Conservation (phyloP, 129 eudicot genomes). For the Tagetes erecta region DNA sequence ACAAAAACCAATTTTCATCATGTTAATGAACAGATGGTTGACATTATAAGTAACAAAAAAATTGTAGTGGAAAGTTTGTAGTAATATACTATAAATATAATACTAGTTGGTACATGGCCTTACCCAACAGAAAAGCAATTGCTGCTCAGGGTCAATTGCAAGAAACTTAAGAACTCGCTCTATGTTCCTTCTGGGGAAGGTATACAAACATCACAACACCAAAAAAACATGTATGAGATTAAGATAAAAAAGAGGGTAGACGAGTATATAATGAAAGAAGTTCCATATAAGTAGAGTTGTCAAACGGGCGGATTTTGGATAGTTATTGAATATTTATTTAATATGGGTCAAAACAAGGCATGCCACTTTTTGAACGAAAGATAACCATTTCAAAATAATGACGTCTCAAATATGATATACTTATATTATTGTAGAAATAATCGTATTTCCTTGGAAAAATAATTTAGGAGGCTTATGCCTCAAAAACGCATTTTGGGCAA, state of each 20-base stretch:
- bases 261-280: conserved; percentile 2
- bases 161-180: conserved; percentile 65
- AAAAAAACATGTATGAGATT: conserved; percentile 16
- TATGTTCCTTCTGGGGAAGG: conserved; percentile 62
- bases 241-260: neutral
- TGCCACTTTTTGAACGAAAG: neutral
- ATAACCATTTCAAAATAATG: neutral
- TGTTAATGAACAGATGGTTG: conserved; percentile 3
- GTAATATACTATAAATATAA: neutral
- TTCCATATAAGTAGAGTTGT: conserved; percentile 4
- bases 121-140: conserved; percentile 83
- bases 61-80: neutral
- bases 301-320: neutral
- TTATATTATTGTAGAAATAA: neutral
- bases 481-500: neutral
- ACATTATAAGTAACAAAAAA: conserved; percentile 2
- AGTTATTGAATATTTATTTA: neutral
- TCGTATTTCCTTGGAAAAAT: neutral
- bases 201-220: conserved; percentile 20
- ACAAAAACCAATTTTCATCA: conserved; percentile 28
- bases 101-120: conserved; percentile 27
- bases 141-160: conserved; percentile 41
- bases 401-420: neutral
- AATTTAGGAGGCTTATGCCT: neutral
- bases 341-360: neutral